Conservation (phyloP, 2,329 filamentous ascomycete species). For the Leptographium wingfieldii region DNA sequence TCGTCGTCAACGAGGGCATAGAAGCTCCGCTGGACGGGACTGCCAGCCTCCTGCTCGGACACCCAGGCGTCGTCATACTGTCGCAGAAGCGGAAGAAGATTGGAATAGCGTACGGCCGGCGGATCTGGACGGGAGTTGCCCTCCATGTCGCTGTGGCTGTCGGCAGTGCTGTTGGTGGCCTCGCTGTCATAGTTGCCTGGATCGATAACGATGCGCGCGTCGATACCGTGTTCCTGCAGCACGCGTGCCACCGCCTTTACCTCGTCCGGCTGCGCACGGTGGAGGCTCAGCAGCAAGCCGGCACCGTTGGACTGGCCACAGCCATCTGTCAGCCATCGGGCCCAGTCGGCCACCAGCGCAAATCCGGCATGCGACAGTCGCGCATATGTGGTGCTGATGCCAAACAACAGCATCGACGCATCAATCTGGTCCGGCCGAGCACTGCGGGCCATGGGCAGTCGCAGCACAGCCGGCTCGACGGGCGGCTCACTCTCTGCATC, state of each 20-base stretch:
- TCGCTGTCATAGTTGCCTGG: conserved; percentile 10
- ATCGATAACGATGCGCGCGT: conserved; percentile 18
- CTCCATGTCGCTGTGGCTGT: background rate
- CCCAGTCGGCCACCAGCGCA: conserved; percentile 29
- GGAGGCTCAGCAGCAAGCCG: conserved; percentile 27
- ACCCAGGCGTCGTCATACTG: background rate
- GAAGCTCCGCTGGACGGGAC: conserved; percentile 14
- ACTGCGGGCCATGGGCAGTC: conserved; percentile 21
- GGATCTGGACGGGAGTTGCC: conserved; percentile 4
- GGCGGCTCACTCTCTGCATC: conserved; percentile 5
- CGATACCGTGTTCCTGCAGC: conserved; percentile 25
- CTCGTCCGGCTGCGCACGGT: conserved; percentile 24
- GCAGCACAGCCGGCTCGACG: conserved; percentile 15
- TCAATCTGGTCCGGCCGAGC: conserved; percentile 21
- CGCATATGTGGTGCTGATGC: conserved; percentile 29
- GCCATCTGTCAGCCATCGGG: conserved; percentile 32
- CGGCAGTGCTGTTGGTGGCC: background rate
- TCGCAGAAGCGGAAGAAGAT: conserved; percentile 2
- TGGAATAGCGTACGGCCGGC: conserved; percentile 9
- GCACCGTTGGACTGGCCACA: conserved; percentile 29
- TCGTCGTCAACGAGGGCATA: conserved; percentile 33
- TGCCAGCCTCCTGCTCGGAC: background rate
- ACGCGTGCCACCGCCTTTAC: conserved; percentile 18
- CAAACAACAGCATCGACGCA: conserved; percentile 27
- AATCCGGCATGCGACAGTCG: conserved; percentile 26